Conservation (phyloP, 164 flowering plant species). For the Warburgia ugandensis region DNA sequence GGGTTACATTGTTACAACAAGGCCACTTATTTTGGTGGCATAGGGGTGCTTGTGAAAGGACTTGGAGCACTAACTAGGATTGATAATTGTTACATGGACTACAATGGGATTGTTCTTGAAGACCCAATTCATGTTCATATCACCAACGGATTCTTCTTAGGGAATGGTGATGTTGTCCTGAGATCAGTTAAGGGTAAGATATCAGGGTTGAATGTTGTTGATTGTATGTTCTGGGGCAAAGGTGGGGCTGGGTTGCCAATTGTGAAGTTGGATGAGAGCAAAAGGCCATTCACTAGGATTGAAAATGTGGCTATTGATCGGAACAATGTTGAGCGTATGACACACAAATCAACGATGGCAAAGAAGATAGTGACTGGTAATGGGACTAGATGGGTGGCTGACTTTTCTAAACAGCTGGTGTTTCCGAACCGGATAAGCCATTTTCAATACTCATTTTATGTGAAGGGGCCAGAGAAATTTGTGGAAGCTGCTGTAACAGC, state of each 20-base stretch:
- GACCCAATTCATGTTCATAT: no score
- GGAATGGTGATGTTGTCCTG: constrained; percentile 31
- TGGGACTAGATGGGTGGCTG: constrained; percentile 38
- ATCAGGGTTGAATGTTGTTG: constrained; percentile 35
- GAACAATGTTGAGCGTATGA: constrained; percentile 40
- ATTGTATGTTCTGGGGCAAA: constrained; percentile 47
- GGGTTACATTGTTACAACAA: constrained; percentile 66
- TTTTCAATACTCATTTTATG: constrained; percentile 34
- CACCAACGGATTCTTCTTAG: no score
- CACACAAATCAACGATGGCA: constrained; percentile 31
- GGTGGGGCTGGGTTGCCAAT: constrained; percentile 15
- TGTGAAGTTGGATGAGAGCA: constrained; percentile 26
- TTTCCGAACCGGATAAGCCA: constrained; percentile 36
- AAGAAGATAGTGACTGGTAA: constrained; percentile 26
- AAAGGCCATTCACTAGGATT: constrained; percentile 21
- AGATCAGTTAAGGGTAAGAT: constrained; percentile 35
- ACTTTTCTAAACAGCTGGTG: constrained; percentile 28
- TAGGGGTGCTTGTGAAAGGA: constrained; percentile 25
- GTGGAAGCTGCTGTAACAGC: no score
- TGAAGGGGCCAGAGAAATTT: no score
- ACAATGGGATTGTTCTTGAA: no score
- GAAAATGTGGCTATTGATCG: constrained; percentile 41
- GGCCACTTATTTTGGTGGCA: constrained; percentile 48
- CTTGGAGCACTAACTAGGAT: constrained; percentile 5
- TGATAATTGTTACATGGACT: no score